Evolutionary conservation across 108 stramenopile genomes (phyloP), one percentile per base, ranked within the genome.

Genomic region (Chaetoceros tenuissimus): DNA sequence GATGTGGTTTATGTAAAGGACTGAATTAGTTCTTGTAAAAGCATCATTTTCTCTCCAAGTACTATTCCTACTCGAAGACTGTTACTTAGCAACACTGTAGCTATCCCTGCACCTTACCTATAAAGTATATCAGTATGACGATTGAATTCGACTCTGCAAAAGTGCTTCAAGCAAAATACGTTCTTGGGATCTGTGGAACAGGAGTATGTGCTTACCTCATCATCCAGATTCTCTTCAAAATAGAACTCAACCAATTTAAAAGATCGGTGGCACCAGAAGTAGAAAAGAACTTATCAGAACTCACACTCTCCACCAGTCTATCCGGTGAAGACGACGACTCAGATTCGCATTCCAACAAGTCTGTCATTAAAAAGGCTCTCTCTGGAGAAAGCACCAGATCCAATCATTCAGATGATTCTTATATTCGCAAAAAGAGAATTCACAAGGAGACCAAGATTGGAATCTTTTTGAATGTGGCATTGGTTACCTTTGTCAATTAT

Each of bases 401-500:
- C n/a, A 40, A 40, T 40, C 13, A 5, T 10, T 10, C 5, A 10
- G 13, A 13, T 40, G 34, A 40, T 40, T 40, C 34, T 13, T 40
- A 40, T 13, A 40, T 13, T 40, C 34, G 34, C 8, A 40, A 40
- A 18, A 49, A 54, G 53, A n/a, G 53, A 54, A 20, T 29, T 3
- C 53, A 54, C 53, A 54, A 40, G 13, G 34, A 40, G 13, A 40
- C 53, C 2, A 40, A 21, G 13, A 17, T 55, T 24, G 55, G 45
- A 24, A 46, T 48, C 46, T 19, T 64, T 21, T 55, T 20, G 1
- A 60, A 31, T 34, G 71, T 72, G 0, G 40, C 25, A 24, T 30
- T 55, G 0, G 18, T 72, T 29, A 25, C 66, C 1, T 28, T 72
- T 18, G 51, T 72, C 29, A 72, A 62, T n/a, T 77, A 77, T 54